A percentile compares a stretch with the other conserved stretches of the same genome.
phyloP scores from a whole-genome alignment of 371 early-diverging fungal genomes.

The Mortierella sp. region DNA sequence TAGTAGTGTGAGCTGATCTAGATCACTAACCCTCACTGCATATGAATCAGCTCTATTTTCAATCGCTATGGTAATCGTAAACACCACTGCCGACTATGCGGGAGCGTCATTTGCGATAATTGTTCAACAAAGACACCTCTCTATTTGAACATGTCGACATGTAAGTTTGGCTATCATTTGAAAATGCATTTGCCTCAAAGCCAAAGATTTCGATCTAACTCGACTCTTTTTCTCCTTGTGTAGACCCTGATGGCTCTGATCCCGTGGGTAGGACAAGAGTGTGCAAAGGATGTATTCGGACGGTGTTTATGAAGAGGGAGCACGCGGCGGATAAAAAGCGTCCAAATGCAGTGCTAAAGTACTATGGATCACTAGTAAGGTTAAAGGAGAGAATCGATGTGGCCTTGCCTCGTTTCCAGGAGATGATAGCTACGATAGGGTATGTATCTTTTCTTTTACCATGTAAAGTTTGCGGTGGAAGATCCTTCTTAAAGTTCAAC shows the following conservation, averaged over 20 bases:
- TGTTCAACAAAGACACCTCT: constrained; percentile 73
- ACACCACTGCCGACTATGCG: constrained; percentile 87
- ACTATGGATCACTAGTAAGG: constrained; percentile 45
- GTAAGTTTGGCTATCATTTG: constrained; percentile 40
- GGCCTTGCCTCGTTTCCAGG: constrained; percentile 67
- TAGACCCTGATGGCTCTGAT: constrained; percentile 51
- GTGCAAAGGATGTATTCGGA: constrained; percentile 67
- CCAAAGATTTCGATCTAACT: neutral
- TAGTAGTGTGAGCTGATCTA: too few relatives aligned
- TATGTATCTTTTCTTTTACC: constrained; percentile 29
- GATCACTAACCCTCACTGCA: too few relatives aligned
- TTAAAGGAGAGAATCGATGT: constrained; percentile 62
- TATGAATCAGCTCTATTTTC: constrained; percentile 9
- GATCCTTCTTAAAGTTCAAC: too few relatives aligned
- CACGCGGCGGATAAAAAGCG: constrained; percentile 40
- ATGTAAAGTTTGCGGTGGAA: neutral
- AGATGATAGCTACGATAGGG: constrained; percentile 65
- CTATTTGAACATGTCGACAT: constrained; percentile 63
- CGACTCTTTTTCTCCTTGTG: neutral
- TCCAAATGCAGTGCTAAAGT: constrained; percentile 41
- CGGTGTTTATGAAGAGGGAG: constrained; percentile 60
- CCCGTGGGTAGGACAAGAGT: constrained; percentile 71
- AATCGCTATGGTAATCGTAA: constrained; percentile 63
- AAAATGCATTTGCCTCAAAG: neutral
- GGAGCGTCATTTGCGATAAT: constrained; percentile 76